These are phyloP conservation scores for Jamesozyma hellenica DNA, from an alignment of 805 yeast species.

Conservation along the genomic window DNA sequence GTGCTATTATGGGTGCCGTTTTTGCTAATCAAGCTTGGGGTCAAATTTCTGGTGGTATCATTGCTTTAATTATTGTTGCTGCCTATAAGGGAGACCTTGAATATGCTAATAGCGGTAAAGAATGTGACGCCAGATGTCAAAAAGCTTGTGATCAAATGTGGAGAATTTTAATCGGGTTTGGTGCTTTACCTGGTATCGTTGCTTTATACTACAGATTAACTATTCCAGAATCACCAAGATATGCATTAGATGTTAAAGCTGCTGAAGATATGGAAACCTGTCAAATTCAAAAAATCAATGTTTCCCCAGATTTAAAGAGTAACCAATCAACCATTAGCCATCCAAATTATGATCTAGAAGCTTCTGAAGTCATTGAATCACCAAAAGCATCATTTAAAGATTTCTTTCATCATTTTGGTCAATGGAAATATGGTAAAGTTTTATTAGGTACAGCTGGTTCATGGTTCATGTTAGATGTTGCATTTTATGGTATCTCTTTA, in stretches of 20 bases:
- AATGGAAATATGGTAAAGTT: conserved; percentile 83
- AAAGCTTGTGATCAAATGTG: conserved; percentile 87
- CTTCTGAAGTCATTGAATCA: conserved; percentile 29
- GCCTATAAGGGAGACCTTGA: conserved; percentile 60
- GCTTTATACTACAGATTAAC: conserved; percentile 88
- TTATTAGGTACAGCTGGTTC: conserved; percentile 83
- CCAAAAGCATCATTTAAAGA: conserved; percentile 77
- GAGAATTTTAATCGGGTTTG: conserved; percentile 85
- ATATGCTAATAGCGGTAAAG: conserved; percentile 42
- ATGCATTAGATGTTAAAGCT: conserved; percentile 64
- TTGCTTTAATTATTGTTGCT: conserved; percentile 65
- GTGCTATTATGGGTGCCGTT: conserved; percentile 94
- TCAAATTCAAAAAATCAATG: conserved; percentile 5
- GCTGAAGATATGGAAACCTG: not conserved
- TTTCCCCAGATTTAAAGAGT: conserved; percentile 16
- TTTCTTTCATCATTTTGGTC: conserved; percentile 60
- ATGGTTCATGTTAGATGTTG: conserved; percentile 86
- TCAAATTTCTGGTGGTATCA: conserved; percentile 79
- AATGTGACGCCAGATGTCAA: conserved; percentile 58
- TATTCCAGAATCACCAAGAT: conserved; percentile 91
- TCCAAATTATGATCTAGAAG: not conserved
- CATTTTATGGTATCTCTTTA: conserved; percentile 80
- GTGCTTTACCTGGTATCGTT: conserved; percentile 77
- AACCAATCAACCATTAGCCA: conserved; percentile 39
- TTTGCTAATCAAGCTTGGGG: conserved; percentile 98